A percentile compares a stretch with the other conserved stretches of the same genome.
Evolutionary conservation across 768 basidiomycete species (phyloP).

Genomic region (Mycena polygramma): DNA sequence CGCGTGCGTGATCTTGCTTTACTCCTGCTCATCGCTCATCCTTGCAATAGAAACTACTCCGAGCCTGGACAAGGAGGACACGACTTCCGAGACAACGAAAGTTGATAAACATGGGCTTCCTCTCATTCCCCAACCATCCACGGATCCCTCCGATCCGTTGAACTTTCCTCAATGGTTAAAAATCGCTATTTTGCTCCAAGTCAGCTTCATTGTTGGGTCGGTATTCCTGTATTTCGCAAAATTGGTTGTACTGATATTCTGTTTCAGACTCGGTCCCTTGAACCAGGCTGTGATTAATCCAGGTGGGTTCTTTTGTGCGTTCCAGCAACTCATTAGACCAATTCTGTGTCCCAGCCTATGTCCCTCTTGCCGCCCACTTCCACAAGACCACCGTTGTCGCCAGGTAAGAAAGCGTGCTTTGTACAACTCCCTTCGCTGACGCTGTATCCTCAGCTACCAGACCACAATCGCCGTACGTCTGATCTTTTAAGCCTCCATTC

Average conservation of each 20-base stretch:
- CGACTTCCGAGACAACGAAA: constrained; percentile 29
- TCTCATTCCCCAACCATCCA: constrained; percentile 45
- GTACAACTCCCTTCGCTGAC: not conserved
- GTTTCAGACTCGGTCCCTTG: constrained; percentile 24
- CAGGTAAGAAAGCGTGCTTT: constrained; percentile 12
- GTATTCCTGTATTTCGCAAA: too few species aligned
- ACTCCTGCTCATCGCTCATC: not conserved
- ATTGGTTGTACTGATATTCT: too few species aligned
- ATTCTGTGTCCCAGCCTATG: constrained; percentile 35
- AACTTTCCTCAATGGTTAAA: constrained; percentile 42
- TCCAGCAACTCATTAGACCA: not conserved
- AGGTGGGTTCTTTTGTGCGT: constrained; percentile 8
- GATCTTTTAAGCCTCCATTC: not conserved
- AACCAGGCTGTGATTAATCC: constrained; percentile 41
- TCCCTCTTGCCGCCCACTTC: constrained; percentile 40
- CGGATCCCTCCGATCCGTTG: constrained; percentile 42
- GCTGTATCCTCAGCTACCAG: constrained; percentile 30
- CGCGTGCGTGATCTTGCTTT: constrained; percentile 21
- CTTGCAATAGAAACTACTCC: constrained; percentile 20
- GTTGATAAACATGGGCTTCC: constrained; percentile 41
- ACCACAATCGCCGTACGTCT: constrained; percentile 33
- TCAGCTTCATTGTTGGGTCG: constrained; percentile 35
- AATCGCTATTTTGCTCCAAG: constrained; percentile 38
- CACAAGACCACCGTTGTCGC: constrained; percentile 41
- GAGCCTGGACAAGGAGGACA: constrained; percentile 29